These are phyloP conservation scores for Gamarada debralockiae DNA, from an alignment of 495 filamentous ascomycete genomes.

Conservation along the genomic window DNA sequence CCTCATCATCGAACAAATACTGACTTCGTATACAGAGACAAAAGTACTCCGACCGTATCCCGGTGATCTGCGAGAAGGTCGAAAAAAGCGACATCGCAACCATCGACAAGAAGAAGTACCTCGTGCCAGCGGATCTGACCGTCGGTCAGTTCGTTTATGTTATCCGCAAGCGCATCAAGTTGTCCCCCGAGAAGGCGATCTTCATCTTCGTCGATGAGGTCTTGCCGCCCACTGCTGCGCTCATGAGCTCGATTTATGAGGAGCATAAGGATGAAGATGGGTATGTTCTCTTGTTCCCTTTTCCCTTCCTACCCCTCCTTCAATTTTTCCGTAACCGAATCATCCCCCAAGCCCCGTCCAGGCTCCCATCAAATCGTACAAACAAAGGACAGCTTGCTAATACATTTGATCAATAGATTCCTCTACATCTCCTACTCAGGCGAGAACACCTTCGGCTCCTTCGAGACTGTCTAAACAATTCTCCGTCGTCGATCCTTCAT, in stretches of 20 bases:
- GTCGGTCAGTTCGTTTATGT: conserved; percentile 99
- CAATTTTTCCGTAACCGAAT: background rate
- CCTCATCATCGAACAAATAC: background rate
- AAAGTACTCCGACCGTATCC: conserved; percentile 98
- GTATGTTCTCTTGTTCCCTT: conserved; percentile 32
- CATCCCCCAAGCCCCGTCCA: too few relatives aligned
- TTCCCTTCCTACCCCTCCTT: conserved; percentile 15
- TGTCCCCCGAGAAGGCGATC: conserved; percentile 99
- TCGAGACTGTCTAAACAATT: conserved; percentile 13
- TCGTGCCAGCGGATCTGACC: conserved; percentile 95
- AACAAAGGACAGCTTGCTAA: background rate
- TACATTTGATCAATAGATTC: conserved; percentile 10
- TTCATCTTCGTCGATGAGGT: conserved; percentile 99
- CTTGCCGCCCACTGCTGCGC: conserved; percentile 89
- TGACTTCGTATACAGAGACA: conserved; percentile 50
- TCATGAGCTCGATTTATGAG: conserved; percentile 99
- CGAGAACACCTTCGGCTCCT: conserved; percentile 92
- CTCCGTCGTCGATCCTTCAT: background rate
- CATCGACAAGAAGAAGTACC: conserved; percentile 99
- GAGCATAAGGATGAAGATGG: conserved; percentile 89
- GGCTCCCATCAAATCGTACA: background rate
- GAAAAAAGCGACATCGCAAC: conserved; percentile 99
- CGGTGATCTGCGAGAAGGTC: conserved; percentile 99
- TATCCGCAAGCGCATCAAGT: conserved; percentile 99
- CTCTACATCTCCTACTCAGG: conserved; percentile 81